These are phyloP conservation scores for Penicillium sp. DNA, from an alignment of 2,329 filamentous ascomycete genomes.

Conservation along the genomic window DNA sequence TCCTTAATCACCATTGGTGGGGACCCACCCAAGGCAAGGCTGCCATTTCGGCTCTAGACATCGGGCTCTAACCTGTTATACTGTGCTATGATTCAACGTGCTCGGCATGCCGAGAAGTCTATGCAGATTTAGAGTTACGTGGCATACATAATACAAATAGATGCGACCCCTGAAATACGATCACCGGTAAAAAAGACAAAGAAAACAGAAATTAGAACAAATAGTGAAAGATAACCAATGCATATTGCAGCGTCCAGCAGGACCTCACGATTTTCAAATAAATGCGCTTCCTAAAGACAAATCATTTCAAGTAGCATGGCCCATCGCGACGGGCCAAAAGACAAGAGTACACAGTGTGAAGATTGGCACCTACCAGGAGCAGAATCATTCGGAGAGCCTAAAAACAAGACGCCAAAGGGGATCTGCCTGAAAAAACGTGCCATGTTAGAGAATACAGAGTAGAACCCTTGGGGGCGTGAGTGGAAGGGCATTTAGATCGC, in stretches of 20 bases:
- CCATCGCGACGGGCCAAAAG: constrained; percentile 20
- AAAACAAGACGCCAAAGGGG: constrained; percentile 20
- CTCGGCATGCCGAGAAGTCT: background rate
- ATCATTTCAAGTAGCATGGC: constrained; percentile 30
- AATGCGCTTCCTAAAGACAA: constrained; percentile 20
- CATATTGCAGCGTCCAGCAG: background rate
- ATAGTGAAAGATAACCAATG: background rate
- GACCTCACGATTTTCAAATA: background rate
- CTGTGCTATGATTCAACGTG: background rate
- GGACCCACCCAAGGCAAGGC: background rate
- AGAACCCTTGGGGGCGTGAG: constrained; percentile 25
- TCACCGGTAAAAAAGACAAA: background rate
- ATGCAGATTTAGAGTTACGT: background rate
- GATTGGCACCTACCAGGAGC: constrained; percentile 40
- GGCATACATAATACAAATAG: background rate
- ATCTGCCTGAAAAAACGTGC: constrained; percentile 21
- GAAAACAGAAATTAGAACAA: background rate
- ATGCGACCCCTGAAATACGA: background rate
- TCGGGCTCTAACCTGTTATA: background rate
- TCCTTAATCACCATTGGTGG: background rate
- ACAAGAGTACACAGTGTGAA: constrained; percentile 23
- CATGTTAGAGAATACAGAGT: constrained; percentile 30
- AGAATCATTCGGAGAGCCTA: constrained; percentile 33
- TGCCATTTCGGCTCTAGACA: background rate
- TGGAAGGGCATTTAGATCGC: constrained; percentile 61